A percentile compares a stretch with the other conserved stretches of the same genome.
phyloP scores from a whole-genome alignment of 805 yeast genomes.

The Candida ascalaphidarum region DNA sequence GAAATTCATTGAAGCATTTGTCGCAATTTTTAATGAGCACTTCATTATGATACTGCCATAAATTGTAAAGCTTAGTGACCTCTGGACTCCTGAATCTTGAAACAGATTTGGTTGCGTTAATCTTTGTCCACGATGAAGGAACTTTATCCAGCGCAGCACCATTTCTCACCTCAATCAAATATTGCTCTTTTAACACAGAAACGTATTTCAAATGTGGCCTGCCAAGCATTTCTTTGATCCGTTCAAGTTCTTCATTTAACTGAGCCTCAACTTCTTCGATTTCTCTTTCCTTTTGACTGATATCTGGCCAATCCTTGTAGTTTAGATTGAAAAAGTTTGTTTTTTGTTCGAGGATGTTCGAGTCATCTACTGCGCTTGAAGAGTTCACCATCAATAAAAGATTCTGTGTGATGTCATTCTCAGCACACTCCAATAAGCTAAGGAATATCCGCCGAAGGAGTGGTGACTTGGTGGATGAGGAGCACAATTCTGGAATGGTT shows the following conservation, averaged over 20 bases:
- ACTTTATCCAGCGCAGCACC: constrained; percentile 42
- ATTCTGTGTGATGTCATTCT: constrained; percentile 18
- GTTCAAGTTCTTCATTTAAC: constrained; percentile 45
- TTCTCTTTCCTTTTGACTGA: constrained; percentile 24
- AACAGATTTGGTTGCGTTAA: constrained; percentile 59
- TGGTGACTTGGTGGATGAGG: constrained; percentile 14
- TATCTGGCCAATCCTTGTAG: constrained; percentile 27
- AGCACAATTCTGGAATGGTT: constrained; percentile 28
- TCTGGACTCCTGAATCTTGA: constrained; percentile 68
- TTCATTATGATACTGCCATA: constrained; percentile 55
- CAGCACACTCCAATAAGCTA: constrained; percentile 24
- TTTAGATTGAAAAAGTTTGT: constrained; percentile 32
- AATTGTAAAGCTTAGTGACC: constrained; percentile 41
- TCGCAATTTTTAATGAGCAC: constrained; percentile 38
- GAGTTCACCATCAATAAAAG: constrained; percentile 45
- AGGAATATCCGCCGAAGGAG: constrained; percentile 30
- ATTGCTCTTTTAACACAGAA: constrained; percentile 57
- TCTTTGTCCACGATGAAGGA: constrained; percentile 73
- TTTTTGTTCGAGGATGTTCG: constrained; percentile 37
- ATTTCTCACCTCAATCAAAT: constrained; percentile 68
- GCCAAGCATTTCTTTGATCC: constrained; percentile 36
- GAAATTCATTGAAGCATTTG: constrained; percentile 33
- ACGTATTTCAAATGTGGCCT: constrained; percentile 51
- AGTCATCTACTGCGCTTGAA: constrained; percentile 42
- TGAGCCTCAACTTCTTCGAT: constrained; percentile 37